Conservation (phyloP, 257 asterid species). For the Euphrasia confusa region DNA sequence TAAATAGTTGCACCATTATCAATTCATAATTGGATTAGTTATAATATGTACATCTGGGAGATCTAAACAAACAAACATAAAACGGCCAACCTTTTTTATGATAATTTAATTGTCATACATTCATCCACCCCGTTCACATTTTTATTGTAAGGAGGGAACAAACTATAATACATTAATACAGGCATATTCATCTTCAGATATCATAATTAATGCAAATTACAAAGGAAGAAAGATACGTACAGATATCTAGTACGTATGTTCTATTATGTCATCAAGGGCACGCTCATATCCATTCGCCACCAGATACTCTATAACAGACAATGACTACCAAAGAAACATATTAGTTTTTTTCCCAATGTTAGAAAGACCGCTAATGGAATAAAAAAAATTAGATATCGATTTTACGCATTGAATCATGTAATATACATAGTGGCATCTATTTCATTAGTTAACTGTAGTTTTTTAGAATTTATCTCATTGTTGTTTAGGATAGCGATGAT, state of each 20-base stretch:
- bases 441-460: too few species aligned
- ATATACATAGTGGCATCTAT: constrained; percentile 21
- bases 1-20: neutral
- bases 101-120: too few species aligned
- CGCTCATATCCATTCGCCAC: constrained; percentile 95
- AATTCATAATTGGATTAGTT: too few species aligned
- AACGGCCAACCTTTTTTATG: too few species aligned
- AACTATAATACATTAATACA: neutral
- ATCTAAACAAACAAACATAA: too few species aligned
- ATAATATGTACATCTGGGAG: too few species aligned
- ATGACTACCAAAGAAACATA: constrained; percentile 47
- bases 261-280: constrained; percentile 82
- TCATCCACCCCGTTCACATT: too few species aligned
- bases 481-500: too few species aligned
- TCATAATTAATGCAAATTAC: constrained; percentile 8
- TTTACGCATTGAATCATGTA: too few species aligned
- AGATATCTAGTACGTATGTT: constrained; percentile 83
- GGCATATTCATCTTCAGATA: constrained; percentile 16
- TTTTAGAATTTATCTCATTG: too few species aligned
- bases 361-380: constrained; percentile 8
- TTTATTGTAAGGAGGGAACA: too few species aligned
- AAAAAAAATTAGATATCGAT: neutral
- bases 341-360: constrained; percentile 18
- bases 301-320: constrained; percentile 93
- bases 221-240: constrained; percentile 41